Evolutionary conservation across 768 basidiomycete species (phyloP), one percentile per base, ranked within the genome.

Genomic region (Pisolithus marmoratus): DNA sequence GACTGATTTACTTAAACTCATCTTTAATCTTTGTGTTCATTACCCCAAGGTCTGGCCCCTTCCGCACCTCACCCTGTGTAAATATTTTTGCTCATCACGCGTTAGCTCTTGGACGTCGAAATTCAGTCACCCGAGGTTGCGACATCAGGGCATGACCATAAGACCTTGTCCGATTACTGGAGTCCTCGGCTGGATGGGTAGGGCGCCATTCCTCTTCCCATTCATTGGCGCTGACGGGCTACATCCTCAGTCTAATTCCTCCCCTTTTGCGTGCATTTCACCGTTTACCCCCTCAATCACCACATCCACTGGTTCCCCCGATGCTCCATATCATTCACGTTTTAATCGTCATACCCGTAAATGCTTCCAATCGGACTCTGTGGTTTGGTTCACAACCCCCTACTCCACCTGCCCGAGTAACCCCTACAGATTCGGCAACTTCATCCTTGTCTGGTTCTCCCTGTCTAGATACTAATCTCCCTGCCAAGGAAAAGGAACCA

Each of bases 251-350:
- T 7, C 68, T 95, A 17, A 75, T 95, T 19, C 74, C 81, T 8
- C 81, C 87, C 1, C 75, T 92, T 22, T 72, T 94, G 37, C 80
- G 82, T 27, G 75, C 82, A 5, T 88, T 93, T 67, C 76, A 81
- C 55, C 61, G 74, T n/a, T 75, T 88, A 22, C 82, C 87, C 1
- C 75, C 78, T 4, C 74, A 79, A 5, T 82, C 79, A 48, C 77
- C 78, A 9, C 74, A 73, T 3, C 91, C 90, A 2, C 72, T 95
- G 36, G 71, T 81, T 0, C 69, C 85, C 0, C 91, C 94, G 0
- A 69, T 96, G 31, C 84, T 88, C 1, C 87, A 95, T 54, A 76
- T 85, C 49, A 85, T 95, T 38, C 90, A 96, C 62, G 73, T 82
- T 9, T 77, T 96, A 42, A 88, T 94, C 54, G 80, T 77, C 31